These are phyloP conservation scores for Fusarium humuli DNA, from an alignment of 2,329 filamentous ascomycete species.

Conservation along the genomic window DNA sequence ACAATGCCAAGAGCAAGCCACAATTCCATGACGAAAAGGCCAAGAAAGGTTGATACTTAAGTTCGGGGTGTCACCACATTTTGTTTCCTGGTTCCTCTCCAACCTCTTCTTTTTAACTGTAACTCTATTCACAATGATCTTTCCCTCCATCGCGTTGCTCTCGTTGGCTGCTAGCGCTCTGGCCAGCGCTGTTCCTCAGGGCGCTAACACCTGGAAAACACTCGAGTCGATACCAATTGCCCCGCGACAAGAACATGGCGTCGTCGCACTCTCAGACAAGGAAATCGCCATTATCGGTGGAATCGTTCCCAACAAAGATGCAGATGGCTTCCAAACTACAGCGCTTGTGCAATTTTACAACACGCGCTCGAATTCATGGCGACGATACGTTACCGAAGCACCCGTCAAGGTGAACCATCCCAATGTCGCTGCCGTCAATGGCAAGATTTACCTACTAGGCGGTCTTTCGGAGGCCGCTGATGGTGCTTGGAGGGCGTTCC, in stretches of 20 bases:
- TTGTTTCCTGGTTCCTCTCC: background rate
- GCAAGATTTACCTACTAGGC: constrained; percentile 55
- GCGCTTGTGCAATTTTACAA: constrained; percentile 50
- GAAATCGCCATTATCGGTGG: constrained; percentile 46
- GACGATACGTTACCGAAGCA: constrained; percentile 38
- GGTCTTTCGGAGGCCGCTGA: constrained; percentile 46
- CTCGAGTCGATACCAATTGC: constrained; percentile 41
- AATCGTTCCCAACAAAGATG: constrained; percentile 35
- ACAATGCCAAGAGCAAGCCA: constrained; percentile 28
- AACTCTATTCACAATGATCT: constrained; percentile 4
- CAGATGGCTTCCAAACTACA: constrained; percentile 37
- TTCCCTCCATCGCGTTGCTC: background rate
- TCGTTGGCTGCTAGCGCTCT: constrained; percentile 9
- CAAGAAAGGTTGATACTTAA: constrained; percentile 16
- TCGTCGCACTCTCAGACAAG: constrained; percentile 39
- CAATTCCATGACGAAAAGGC: constrained; percentile 21
- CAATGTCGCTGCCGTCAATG: constrained; percentile 52
- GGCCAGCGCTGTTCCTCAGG: constrained; percentile 13
- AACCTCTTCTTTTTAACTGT: background rate
- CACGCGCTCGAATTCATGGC: constrained; percentile 48
- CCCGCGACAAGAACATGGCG: constrained; percentile 47
- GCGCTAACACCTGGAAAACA: constrained; percentile 35
- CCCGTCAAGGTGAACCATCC: constrained; percentile 52
- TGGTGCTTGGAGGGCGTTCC: constrained; percentile 45
- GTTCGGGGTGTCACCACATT: background rate